Conservation (phyloP, 2,329 filamentous ascomycete species). For the Clarireedia monteithiana region DNA sequence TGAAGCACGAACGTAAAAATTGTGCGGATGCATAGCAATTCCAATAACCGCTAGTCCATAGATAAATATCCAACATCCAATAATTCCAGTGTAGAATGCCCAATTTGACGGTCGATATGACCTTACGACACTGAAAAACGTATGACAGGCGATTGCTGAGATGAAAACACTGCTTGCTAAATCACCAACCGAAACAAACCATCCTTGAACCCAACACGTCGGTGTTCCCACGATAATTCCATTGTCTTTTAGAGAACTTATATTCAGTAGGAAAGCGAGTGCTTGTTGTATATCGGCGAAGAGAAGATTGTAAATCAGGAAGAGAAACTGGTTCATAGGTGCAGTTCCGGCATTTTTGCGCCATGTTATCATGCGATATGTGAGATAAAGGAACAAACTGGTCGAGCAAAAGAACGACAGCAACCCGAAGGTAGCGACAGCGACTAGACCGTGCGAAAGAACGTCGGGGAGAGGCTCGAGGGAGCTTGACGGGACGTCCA, state of each 20-base stretch:
- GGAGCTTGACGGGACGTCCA: slow-evolving; percentile 16
- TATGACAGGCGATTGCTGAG: slow-evolving; percentile 57
- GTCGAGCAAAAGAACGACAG: slow-evolving; percentile 39
- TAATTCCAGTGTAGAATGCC: slow-evolving; percentile 42
- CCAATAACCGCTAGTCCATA: slow-evolving; percentile 49
- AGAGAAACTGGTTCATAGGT: slow-evolving; percentile 56
- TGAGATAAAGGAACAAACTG: slow-evolving; percentile 35
- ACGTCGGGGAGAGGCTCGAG: slow-evolving; percentile 24
- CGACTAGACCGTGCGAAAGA: slow-evolving; percentile 34
- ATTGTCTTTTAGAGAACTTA: slow-evolving; percentile 47
- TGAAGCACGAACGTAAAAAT: slow-evolving; percentile 55
- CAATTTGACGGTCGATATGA: slow-evolving; percentile 43
- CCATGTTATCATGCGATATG: slow-evolving; percentile 30
- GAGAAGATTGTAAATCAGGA: slow-evolving; percentile 62
- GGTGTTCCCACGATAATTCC: slow-evolving; percentile 44
- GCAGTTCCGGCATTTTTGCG: slow-evolving; percentile 14
- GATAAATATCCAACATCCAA: slow-evolving; percentile 49
- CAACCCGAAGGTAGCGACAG: slow-evolving; percentile 38
- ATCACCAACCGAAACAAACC: slow-evolving; percentile 60
- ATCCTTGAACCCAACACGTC: slow-evolving; percentile 58
- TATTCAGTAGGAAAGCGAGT: slow-evolving; percentile 55
- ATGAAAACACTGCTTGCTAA: slow-evolving; percentile 61
- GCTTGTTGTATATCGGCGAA: slow-evolving; percentile 61
- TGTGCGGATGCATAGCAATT: slow-evolving; percentile 29
- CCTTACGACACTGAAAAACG: slow-evolving; percentile 54